Evolutionary conservation across 1,139 yeast genomes (phyloP), one percentile per base, ranked within the genome.

Genomic region (Pneumocystis canis): DNA sequence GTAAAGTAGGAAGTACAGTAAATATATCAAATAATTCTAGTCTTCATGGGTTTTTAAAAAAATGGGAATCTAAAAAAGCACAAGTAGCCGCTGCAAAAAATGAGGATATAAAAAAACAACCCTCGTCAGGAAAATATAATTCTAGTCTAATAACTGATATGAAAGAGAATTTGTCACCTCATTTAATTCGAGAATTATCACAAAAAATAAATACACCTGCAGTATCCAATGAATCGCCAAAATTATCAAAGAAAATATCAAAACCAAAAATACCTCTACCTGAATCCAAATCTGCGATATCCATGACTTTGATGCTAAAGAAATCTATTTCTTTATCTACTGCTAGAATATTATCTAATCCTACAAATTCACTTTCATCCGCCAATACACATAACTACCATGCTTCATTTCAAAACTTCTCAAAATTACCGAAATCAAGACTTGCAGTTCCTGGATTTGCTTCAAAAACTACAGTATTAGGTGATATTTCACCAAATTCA

Each of bases 341-440:
- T 11, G 31, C 54, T 47, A 47, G 54, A 28, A 47, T 47, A 47
- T 47, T 47, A 25, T 47, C 54, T 25, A 25, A 47, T 9, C n/a
- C 54, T 47, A 47, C 54, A 47, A 47, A 47, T n/a, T 25, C 30
- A 9, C 28, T 47, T 47, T 25, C 18, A n/a, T 39, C 54, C 20
- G 16, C 31, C 25, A 47, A 3, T 47, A 28, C 31, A 47, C 31
- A 47, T 25, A 47, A 47, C 25, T 47, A 25, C 25, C n/a, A 11
- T 25, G 9, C 16, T 7, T 41, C 54, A 47, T 47, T 47, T 47
- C 31, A 47, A 25, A 47, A 25, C 4, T 31, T 9, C 14, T 3
- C 35, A 39, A 35, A 58, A 28, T 35, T 60, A 9, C 37, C 37
- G 37, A 60, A 61, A 20, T 62, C 64, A 1, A 60, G 54, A 5